Percentiles rank a stretch among this genome's conserved stretches.
Conservation (phyloP, 495 filamentous ascomycete genomes). For the Xylaria castorea region DNA sequence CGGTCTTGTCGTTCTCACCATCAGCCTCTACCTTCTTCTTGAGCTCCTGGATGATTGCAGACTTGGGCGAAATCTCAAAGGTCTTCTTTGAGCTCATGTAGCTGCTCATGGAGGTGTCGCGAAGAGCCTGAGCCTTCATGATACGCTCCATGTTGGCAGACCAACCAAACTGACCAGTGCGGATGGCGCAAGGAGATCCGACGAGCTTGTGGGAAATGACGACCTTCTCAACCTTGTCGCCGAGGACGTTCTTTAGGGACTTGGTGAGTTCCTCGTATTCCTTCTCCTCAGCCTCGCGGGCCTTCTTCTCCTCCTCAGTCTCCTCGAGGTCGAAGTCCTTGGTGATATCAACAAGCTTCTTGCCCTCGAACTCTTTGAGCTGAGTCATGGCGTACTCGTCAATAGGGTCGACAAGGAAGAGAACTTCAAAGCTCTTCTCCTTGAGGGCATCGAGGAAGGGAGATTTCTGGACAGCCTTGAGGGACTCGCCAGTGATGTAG, state of each 20-base stretch:
- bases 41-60: slow-evolving; percentile 96
- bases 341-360: slow-evolving; percentile 99
- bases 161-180: slow-evolving; percentile 99
- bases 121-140: slow-evolving; percentile 99
- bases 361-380: slow-evolving; percentile 99
- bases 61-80: slow-evolving; percentile 99
- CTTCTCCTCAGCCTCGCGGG: slow-evolving; percentile 96
- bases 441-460: slow-evolving; percentile 99
- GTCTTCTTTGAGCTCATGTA: slow-evolving; percentile 99
- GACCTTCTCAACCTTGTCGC: slow-evolving; percentile 99
- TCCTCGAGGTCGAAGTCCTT: slow-evolving; percentile 99
- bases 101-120: slow-evolving; percentile 98
- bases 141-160: slow-evolving; percentile 99
- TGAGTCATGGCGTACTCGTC: slow-evolving; percentile 99
- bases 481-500: slow-evolving; percentile 99
- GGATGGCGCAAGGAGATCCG: slow-evolving; percentile 96
- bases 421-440: slow-evolving; percentile 99
- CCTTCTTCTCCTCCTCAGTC: slow-evolving; percentile 98
- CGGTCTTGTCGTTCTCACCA: slow-evolving; percentile 95
- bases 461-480: slow-evolving; percentile 97
- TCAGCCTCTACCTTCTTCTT: slow-evolving; percentile 98
- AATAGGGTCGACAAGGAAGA: slow-evolving; percentile 99
- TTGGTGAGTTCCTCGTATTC: slow-evolving; percentile 94
- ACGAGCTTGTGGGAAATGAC: slow-evolving; percentile 98
- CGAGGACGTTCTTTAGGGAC: slow-evolving; percentile 96